Base-by-base conservation (phyloP, 1,139 yeast species). In the Candida labiduridarum region DNA sequence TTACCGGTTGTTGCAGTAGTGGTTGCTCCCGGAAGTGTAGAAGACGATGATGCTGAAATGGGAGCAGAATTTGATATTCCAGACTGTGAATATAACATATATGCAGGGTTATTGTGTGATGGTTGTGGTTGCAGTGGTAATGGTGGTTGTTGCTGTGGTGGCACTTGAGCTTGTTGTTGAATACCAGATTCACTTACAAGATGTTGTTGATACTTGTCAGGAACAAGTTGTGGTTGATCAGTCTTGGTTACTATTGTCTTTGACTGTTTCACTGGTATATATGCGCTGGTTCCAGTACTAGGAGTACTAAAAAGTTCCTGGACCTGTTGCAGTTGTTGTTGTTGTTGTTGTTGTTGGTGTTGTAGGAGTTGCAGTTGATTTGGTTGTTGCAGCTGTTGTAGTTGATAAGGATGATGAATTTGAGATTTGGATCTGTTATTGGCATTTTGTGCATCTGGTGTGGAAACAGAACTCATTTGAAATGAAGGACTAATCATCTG, bases 41-140 rank as follows among this genome's bases (percentile, higher is more conserved):
- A 33, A 22, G 45, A 43, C 2, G 45, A 22, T 15, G 40, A 22
- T 22, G 27, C 7, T 8, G 41, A 38, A 38, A 38, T 31, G 2
- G 41, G 41, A 1, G 41, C 41, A 1, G 41, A 38, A 14, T 19
- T 38, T n/a, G 46, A 43, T n/a, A 49, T 19, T 6, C 48, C 36
- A 2, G 48, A 43, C 42, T 54, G 57, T 10, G 55, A 39, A 47
- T 54, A 53, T 49, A 54, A 48, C 55, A 55, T 46, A 12, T 49
- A 41, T 14, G 48, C 43, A 7, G 48, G 44, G 27, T 38, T 48
- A 14, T 44, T 42, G 27, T 46, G 47, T 22, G 52, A 47, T 47
- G 48, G 52, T 33, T 35, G 49, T 25, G 50, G 54, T 16, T 27
- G 45, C 16, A 41, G 48, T 40, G 44, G 53, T 16, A 14, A 41